Evolutionary conservation across 2,329 filamentous ascomycete species (phyloP).

Genomic region (Aspergillus alliaceus): DNA sequence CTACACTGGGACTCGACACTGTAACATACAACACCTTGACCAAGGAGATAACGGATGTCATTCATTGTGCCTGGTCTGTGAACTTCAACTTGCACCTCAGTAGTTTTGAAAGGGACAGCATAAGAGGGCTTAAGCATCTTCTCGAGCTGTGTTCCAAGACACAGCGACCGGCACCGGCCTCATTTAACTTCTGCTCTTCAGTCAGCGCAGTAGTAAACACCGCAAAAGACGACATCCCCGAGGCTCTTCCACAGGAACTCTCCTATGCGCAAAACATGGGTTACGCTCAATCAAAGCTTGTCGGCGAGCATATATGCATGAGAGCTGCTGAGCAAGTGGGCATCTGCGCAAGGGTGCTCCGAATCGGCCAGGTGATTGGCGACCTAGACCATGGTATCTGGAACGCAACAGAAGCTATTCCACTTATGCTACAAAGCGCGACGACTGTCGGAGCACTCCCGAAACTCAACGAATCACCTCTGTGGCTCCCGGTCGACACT

Average conservation of each 20-base stretch:
- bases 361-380: slow-evolving; percentile 38
- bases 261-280: slow-evolving; percentile 44
- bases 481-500: slow-evolving; percentile 48
- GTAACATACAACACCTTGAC: slow-evolving; percentile 44
- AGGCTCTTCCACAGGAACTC: slow-evolving; percentile 33
- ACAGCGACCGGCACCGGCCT: slow-evolving; percentile 31
- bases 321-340: slow-evolving; percentile 20
- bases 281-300: slow-evolving; percentile 42
- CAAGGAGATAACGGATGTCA: slow-evolving; percentile 50
- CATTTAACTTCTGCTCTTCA: slow-evolving; percentile 54
- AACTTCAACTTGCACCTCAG: slow-evolving; percentile 61
- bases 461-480: slow-evolving; percentile 43
- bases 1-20: slow-evolving; percentile 49
- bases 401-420: slow-evolving; percentile 44
- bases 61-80: slow-evolving; percentile 66
- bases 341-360: slow-evolving; percentile 26
- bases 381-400: slow-evolving; percentile 26
- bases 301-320: slow-evolving; percentile 33
- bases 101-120: slow-evolving; percentile 57
- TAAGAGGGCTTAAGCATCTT: slow-evolving; percentile 50
- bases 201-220: slow-evolving; percentile 44
- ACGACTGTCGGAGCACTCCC: slow-evolving; percentile 48
- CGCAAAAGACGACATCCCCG: slow-evolving; percentile 27
- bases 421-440: slow-evolving; percentile 52
- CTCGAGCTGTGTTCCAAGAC: slow-evolving; percentile 39